Evolutionary conservation across 768 basidiomycete genomes (phyloP), one percentile per base, ranked within the genome.

Genomic region (Lepiota venenata): DNA sequence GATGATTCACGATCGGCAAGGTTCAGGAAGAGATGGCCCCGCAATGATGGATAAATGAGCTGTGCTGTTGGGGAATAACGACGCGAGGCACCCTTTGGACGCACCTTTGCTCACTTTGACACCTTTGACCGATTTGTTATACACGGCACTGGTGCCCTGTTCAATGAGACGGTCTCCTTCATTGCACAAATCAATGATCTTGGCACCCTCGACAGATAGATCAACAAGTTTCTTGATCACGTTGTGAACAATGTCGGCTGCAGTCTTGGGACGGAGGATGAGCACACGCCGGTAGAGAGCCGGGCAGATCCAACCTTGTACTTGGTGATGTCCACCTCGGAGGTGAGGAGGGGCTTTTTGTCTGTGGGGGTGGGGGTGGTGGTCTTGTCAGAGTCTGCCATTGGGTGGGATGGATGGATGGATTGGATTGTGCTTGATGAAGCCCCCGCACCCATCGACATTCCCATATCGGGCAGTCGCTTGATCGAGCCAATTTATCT

Each of bases 161-260:
- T 94, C 91, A 69, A 98, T 76, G 69, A 95, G 83, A 71, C 87
- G 91, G 80, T 98, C 96, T 56, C 94, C 96, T 74, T 93, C 89
- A 50, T 87, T 69, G 68, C 93, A 97, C 48, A 98, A 82, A 74
- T 97, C 93, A 72, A 95, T 77, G 60, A 90, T 70, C 72, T 90
- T 92, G 62, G 91, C 89, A 27, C 92, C 95, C 66, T 92, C 90
- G 11, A 88, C 75, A 59, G 76, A 75, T 55, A 86, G 78, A 43
- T 81, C 84, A 61, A 97, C 77, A 63, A 98, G 79, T 75, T 88
- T 88, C 74, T 91, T 91, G 67, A 89, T 82, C 55, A 90, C 92
- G 61, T 82, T 79, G 63, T 89, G 82, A 39, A 91, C 87, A 72
- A 96, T 93, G 61, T 95, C 92, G 53, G 91, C 93, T 18, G 96